Base-by-base conservation (phyloP, 1,284 basidiomycete species). In the Filobasidium uniguttulatum region DNA sequence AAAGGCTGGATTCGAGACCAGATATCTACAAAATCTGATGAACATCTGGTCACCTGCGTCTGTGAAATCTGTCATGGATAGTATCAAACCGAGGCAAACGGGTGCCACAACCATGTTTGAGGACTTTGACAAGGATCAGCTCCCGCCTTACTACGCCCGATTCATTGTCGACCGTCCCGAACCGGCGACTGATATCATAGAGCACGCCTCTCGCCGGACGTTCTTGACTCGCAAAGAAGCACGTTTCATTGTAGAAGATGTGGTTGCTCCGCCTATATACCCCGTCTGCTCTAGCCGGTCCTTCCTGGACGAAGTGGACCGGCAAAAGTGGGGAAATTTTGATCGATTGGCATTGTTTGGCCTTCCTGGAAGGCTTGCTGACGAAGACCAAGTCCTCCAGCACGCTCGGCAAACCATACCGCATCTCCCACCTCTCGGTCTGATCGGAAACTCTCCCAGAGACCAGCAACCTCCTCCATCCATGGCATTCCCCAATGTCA, bases 401-500 rank as follows among this genome's bases (percentile, higher is more conserved):
- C 63, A 63, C 15, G 82, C 81, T 58, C 66, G 76, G 22, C 56
- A 63, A 14, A 66, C 75, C 26, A 63, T 85, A 35, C 83, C 85
- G 38, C 76, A 75, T 30, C 65, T 91, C 23, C 74, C 73, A 6
- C 75, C 81, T 2, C 62, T 68, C 1, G 94, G 94, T 33, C 69
- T 98, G 30, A 62, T 93, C 47, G 74, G 72, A 25, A 69, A 67
- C 31, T 87, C 90, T 2, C 73, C 83, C 7, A 60, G 66, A 3
- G 76, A 85, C 58, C 89, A 97, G 64, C 71, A 89, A 12, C 91
- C 91, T 2, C 71, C 77, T 50, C 81, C 89, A 12, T 77, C 79
- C 33, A 91, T 98, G 83, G 82, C 85, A 57, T 84, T 97, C 25
- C 94, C 94, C 2, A 88, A 94, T 58, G 86, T 89, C 54, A 91